A percentile compares a stretch with the other conserved stretches of the same genome.
phyloP scores from a whole-genome alignment of 2,329 filamentous ascomycete species.

The Fusarium vanettenii region DNA sequence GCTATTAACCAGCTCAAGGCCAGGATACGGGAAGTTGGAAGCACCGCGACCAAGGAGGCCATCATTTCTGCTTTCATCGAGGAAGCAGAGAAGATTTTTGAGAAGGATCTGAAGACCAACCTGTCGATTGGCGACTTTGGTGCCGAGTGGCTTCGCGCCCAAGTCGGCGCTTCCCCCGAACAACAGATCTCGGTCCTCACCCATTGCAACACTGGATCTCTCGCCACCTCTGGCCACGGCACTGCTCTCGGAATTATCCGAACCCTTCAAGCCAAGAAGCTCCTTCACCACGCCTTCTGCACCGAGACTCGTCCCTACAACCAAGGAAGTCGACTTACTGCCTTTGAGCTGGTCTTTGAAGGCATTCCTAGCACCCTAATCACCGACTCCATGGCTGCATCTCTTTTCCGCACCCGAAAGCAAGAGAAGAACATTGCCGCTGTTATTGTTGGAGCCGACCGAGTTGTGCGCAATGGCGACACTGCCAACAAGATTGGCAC shows the following conservation, averaged over 20 bases:
- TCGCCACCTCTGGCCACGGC: slow-evolving; percentile 97
- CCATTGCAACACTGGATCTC: slow-evolving; percentile 97
- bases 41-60: slow-evolving; percentile 54
- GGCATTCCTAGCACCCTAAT: slow-evolving; percentile 90
- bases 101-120: slow-evolving; percentile 89
- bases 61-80: slow-evolving; percentile 79
- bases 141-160: slow-evolving; percentile 81
- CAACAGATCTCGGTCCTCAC: slow-evolving; percentile 82
- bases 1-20: slow-evolving; percentile 84
- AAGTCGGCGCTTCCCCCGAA: slow-evolving; percentile 61
- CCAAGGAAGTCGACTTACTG: slow-evolving; percentile 93
- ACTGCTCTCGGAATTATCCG: slow-evolving; percentile 95
- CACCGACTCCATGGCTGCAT: slow-evolving; percentile 96
- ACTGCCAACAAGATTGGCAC: slow-evolving; percentile 99
- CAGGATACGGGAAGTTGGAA: slow-evolving; percentile 64
- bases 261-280: slow-evolving; percentile 74
- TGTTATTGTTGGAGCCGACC: slow-evolving; percentile 93
- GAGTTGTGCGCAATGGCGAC: slow-evolving; percentile 95
- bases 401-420: slow-evolving; percentile 76
- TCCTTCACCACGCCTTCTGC: slow-evolving; percentile 88
- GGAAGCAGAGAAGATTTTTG: slow-evolving; percentile 87
- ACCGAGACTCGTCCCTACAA: slow-evolving; percentile 98
- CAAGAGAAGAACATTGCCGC: slow-evolving; percentile 77
- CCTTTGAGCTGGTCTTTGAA: slow-evolving; percentile 96
- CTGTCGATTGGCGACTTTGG: slow-evolving; percentile 85